Percentiles rank a stretch among this genome's conserved stretches.
These are phyloP conservation scores for Candida odintsovae DNA, from an alignment of 805 yeast species.

Conservation along the genomic window DNA sequence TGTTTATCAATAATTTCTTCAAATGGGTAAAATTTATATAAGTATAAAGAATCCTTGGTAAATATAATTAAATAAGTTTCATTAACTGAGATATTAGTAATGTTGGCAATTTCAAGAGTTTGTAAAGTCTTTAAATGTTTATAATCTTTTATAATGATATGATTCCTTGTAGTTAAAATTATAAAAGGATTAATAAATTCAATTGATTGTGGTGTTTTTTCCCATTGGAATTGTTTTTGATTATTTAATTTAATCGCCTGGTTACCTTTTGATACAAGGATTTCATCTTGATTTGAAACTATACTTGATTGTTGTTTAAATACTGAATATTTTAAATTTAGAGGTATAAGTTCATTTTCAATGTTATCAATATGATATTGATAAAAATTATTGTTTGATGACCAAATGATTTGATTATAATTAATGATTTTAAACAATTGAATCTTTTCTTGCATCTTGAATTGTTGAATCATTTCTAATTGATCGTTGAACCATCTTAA, in stretches of 20 bases:
- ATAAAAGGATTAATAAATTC: constrained; percentile 5
- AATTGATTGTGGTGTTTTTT: constrained; percentile 2
- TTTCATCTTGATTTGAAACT: not conserved
- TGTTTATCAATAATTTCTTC: constrained; percentile 1
- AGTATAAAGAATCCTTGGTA: not conserved
- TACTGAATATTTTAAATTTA: constrained; percentile 2
- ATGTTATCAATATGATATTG: not conserved
- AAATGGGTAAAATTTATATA: not conserved
- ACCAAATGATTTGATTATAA: constrained; percentile 3
- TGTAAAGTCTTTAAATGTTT: constrained; percentile 33
- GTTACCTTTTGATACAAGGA: constrained; percentile 7
- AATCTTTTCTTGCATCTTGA: constrained; percentile 24
- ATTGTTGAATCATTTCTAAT: constrained; percentile 22
- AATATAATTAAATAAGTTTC: not conserved
- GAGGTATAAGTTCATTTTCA: not conserved
- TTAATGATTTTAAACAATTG: constrained; percentile 16
- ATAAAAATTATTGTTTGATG: constrained; percentile 2
- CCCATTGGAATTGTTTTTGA: constrained; percentile 6
- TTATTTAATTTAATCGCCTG: not conserved
- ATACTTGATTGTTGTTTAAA: constrained; percentile 1
- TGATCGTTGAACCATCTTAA: constrained; percentile 16
- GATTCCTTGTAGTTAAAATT: constrained; percentile 10
- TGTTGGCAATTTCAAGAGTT: constrained; percentile 20
- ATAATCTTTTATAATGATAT: constrained; percentile 34
- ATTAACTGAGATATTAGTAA: not conserved